Base-by-base conservation (phyloP, 1,284 basidiomycete species). In the Moniliella sp. region DNA sequence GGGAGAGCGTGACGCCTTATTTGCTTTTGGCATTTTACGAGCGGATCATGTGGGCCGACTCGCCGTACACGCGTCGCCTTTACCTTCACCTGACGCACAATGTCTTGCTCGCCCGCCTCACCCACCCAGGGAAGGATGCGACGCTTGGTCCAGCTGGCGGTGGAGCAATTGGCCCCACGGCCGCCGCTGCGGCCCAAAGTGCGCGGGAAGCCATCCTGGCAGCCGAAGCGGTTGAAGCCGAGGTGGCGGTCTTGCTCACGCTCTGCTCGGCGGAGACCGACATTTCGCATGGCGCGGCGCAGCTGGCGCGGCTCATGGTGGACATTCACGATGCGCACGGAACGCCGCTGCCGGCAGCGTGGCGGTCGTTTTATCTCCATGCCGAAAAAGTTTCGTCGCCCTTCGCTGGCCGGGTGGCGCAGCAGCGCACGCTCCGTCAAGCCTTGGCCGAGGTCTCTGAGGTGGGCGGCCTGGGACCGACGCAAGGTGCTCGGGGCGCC, bases 361-460 rank as follows among this genome's bases (percentile, higher is more conserved):
- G 45, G 45, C 23, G 33, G 7, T 30, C 28, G 15, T 35, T 55
- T 15, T 46, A 40, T 19, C 33, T 36, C 12, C 36, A 50, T 5
- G 30, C 53, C 13, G 41, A 31, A 11, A 47, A 50, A 21, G 17
- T 7, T 31, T 33, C 33, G 15, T 42, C 45, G 21, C 27, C 42
- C 14, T 39, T 40, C 16, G 42, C 45, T 12, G 67, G 78, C 23
- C 74, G 78, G 15, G 66, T 78, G 25, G 74, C 71, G 4, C 73
- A 79, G 53, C 79, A 83, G 62, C 82, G 77, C 57, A 70, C 77
- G 2, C 70, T 80, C 15, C 67, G 80, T 8, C 75, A 73, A 50
- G 62, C 78, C 23, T 56, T 81, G 34, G 69, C 76, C 3, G 61
- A 71, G 34, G 66, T 78, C 28, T 66, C 72, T 1, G 67, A 68